phyloP scores from a whole-genome alignment of 2,329 filamentous ascomycete genomes.

The Alternaria consortialis region DNA sequence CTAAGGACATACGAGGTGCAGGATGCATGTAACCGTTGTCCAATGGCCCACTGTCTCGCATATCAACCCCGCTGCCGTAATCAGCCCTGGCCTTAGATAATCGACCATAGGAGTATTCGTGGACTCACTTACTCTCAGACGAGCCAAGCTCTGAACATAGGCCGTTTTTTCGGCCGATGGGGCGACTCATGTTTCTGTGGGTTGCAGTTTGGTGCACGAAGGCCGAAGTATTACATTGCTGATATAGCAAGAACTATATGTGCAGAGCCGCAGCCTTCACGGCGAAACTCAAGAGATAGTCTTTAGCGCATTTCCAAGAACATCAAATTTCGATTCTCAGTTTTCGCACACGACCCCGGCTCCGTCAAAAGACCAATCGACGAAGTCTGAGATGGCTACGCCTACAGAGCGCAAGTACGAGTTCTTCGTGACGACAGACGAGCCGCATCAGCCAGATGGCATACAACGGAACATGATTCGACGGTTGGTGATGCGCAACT shows the following conservation, averaged over 20 bases:
- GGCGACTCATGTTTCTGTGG: neutral
- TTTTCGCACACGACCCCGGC: neutral
- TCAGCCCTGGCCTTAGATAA: slow-evolving; percentile 18
- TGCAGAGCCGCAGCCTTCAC: neutral
- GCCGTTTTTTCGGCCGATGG: slow-evolving; percentile 1
- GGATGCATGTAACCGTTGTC: slow-evolving; percentile 1
- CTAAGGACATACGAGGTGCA: slow-evolving; percentile 5
- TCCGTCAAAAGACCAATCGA: neutral
- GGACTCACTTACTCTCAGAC: neutral
- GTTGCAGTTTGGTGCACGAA: neutral
- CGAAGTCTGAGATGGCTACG: neutral
- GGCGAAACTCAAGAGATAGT: neutral
- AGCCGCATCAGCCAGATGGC: slow-evolving; percentile 33
- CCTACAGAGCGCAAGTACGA: slow-evolving; percentile 33
- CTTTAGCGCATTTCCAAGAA: neutral
- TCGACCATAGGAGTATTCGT: neutral
- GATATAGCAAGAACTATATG: neutral
- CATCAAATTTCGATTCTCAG: neutral
- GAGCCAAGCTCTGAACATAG: neutral
- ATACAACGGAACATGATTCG: slow-evolving; percentile 33
- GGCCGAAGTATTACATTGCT: neutral
- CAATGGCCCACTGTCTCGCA: slow-evolving; percentile 11
- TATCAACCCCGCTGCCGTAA: slow-evolving; percentile 22
- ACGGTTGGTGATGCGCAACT: slow-evolving; percentile 40
- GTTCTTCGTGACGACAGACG: slow-evolving; percentile 39